Percentiles rank a stretch among this genome's conserved stretches.
Evolutionary conservation across 129 eudicot genomes (phyloP).

Genomic region (Helianthus annuus): DNA sequence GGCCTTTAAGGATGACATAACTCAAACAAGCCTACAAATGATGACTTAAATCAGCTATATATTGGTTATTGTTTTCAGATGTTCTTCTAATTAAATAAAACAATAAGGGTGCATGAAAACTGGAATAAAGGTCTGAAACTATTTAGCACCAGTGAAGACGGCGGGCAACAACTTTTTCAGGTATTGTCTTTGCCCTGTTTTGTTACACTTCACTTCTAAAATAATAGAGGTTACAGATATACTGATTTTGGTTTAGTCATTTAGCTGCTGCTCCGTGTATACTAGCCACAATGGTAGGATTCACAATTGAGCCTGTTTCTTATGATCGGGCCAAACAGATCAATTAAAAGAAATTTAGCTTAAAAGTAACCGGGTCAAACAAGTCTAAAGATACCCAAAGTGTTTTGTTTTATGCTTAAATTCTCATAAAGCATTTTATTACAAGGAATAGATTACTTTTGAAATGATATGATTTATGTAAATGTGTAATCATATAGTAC

Average conservation of each 20-base stretch:
- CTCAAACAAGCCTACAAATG: no score
- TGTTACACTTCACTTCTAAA: neutral
- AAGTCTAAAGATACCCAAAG: neutral
- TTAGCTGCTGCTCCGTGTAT: neutral
- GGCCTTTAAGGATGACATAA: no score
- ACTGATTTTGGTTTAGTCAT: neutral
- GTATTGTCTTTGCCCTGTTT: slow-evolving; percentile 40
- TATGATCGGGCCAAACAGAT: neutral
- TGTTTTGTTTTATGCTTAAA: neutral
- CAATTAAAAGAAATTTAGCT: neutral
- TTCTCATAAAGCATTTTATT: neutral
- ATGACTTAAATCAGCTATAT: no score
- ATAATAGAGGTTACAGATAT: neutral
- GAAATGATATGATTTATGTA: neutral
- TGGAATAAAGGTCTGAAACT: slow-evolving; percentile 91
- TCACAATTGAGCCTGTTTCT: neutral
- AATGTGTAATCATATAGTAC: neutral
- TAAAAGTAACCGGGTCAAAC: neutral
- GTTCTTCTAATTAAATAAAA: no score
- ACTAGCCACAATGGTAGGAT: neutral
- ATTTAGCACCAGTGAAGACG: slow-evolving; percentile 80
- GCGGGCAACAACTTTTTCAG: slow-evolving; percentile 93
- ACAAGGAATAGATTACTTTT: neutral
- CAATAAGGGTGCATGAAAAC: slow-evolving; percentile 90
- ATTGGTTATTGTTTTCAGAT: no score